Base-by-base conservation (phyloP, 345 rosid genomes). In the Trapa incisa region DNA sequence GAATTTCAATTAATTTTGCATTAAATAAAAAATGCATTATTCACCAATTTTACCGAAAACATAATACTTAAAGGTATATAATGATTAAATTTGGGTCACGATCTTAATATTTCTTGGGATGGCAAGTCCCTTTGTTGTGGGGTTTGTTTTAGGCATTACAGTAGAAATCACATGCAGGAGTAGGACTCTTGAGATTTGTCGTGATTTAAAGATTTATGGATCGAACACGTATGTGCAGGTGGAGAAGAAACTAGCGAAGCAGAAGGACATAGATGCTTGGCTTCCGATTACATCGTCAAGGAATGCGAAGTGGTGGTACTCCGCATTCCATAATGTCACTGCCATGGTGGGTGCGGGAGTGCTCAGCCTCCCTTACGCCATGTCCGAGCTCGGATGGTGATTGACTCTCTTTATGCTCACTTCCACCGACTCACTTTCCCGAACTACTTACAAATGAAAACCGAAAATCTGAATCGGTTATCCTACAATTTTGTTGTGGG, bases 271-370 rank as follows among this genome's bases (percentile, higher is more conserved):
- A 66, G 87, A 87, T 14, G 80, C 70, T 37, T 87, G 91, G 91
- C 82, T 87, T 64, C 91, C 91, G 17, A 86, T 87, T 58, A 85
- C 94, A 57, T 82, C 91, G 41, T 84, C 87, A 0, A 76, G 94
- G 73, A 86, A 84, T 57, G 94, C 91, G 10, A 88, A 80, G 67
- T 88, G 96, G 96, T 86, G 91, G 96, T 86, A 84, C 74, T 71
- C 91, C 29, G 88, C 96, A 67, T 88, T 88, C 71, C 96, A 88
- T 88, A 86, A 88, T 79, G 92, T 88, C 73, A 88, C 95, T 22
- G 89, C 95, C 81, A 86, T 88, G 95, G 95, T 88, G 12, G 48
- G 48, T 7, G 48, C 48, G 2, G 48, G 48, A 2, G 48, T 45
- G 9, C 48, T 45, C 9, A 83, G 91, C 67, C 91, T 88, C 65